phyloP scores from a whole-genome alignment of 768 basidiomycete species.

The Boletus subparvulus region DNA sequence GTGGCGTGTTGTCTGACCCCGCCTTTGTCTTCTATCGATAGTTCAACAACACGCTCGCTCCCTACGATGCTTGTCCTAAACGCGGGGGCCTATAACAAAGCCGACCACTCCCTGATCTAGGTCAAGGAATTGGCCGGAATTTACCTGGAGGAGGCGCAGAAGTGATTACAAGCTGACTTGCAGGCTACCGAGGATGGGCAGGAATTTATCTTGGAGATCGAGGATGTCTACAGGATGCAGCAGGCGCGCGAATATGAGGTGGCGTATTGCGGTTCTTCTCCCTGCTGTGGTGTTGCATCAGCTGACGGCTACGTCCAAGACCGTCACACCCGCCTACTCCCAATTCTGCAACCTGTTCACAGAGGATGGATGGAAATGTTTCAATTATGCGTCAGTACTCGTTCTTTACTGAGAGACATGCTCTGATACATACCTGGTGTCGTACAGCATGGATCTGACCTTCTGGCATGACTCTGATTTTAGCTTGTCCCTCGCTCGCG shows the following conservation, averaged over 20 bases:
- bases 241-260: conserved; percentile 87
- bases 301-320: conserved; percentile 43
- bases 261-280: not conserved
- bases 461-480: conserved; percentile 68
- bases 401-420: not conserved
- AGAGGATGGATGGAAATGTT: conserved; percentile 90
- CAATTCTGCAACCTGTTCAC: conserved; percentile 87
- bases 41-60: no score
- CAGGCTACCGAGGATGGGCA: conserved; percentile 13
- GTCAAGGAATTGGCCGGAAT: conserved; percentile 63
- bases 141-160: conserved; percentile 67
- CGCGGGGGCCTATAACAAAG: conserved; percentile 44
- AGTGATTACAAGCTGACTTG: conserved; percentile 58
- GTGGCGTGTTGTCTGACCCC: no score
- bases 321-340: conserved; percentile 88
- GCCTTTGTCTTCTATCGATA: no score
- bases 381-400: conserved; percentile 71
- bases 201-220: conserved; percentile 61
- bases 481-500: conserved; percentile 76
- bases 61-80: conserved; percentile 24
- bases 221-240: conserved; percentile 76
- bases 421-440: not conserved
- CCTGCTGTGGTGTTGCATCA: not conserved
- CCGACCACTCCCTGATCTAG: conserved; percentile 58
- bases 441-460: conserved; percentile 17